Evolutionary conservation across 306 rosid species (phyloP).

Genomic region (Alnus rubra): DNA sequence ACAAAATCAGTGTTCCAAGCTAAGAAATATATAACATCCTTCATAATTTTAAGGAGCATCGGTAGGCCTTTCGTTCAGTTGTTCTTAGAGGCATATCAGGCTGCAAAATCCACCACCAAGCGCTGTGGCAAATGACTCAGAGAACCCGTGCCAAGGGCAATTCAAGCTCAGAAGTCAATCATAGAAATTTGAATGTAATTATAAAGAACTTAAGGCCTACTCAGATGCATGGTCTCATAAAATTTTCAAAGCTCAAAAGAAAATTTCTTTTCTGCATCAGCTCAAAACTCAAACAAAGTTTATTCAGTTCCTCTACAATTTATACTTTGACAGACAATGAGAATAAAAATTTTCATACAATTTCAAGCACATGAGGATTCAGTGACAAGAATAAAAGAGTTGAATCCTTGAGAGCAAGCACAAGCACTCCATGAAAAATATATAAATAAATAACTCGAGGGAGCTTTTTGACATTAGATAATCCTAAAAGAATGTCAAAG

Average conservation of each 20-base stretch:
- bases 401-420: background rate
- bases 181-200: background rate
- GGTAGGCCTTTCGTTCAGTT: too few relatives aligned
- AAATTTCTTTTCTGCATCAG: background rate
- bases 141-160: background rate
- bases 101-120: too few relatives aligned
- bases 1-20: background rate
- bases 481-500: background rate
- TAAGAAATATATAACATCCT: background rate
- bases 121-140: too few relatives aligned
- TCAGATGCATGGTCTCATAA: background rate
- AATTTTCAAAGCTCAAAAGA: background rate
- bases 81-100: too few relatives aligned
- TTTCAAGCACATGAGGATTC: too few relatives aligned
- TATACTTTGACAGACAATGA: background rate
- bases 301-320: slow-evolving; percentile 3
- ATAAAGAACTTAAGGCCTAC: background rate
- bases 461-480: background rate
- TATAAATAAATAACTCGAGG: background rate
- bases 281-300: background rate
- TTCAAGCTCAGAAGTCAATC: background rate
- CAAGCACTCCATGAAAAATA: background rate
- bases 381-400: background rate
- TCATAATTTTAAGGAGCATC: too few relatives aligned
- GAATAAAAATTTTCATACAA: background rate